Conservation (phyloP, 1,284 basidiomycete genomes). For the Trichosporon ovoides region DNA sequence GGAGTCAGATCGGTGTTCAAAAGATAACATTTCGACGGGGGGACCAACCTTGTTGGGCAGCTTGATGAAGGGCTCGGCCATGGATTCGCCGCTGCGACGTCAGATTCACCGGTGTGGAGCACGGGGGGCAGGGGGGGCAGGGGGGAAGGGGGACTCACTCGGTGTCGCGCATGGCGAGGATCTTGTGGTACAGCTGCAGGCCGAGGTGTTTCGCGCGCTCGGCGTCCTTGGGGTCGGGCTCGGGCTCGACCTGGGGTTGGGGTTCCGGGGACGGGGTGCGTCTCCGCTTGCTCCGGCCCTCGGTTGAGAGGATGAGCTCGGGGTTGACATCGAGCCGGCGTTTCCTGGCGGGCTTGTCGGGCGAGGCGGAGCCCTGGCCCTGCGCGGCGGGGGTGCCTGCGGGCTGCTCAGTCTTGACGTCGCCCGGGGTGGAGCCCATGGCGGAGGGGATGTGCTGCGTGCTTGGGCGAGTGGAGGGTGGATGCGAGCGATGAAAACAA, state of each 20-base stretch:
- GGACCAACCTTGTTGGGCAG: slow-evolving; percentile 40
- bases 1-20: slow-evolving; percentile 8
- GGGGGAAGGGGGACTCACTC: slow-evolving; percentile 29
- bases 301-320: slow-evolving; percentile 16
- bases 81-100: slow-evolving; percentile 30
- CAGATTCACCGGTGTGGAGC: slow-evolving; percentile 11
- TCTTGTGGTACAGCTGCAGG: slow-evolving; percentile 30
- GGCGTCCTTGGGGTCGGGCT: slow-evolving; percentile 34
- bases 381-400: neutral
- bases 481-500: slow-evolving; percentile 8
- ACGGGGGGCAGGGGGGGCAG: neutral
- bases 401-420: slow-evolving; percentile 1
- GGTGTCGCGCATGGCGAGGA: slow-evolving; percentile 29
- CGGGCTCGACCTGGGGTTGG: slow-evolving; percentile 4
- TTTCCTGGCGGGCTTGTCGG: slow-evolving; percentile 20
- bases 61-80: slow-evolving; percentile 41
- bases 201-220: slow-evolving; percentile 35
- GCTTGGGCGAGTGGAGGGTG: neutral
- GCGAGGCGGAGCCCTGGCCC: slow-evolving; percentile 4
- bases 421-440: slow-evolving; percentile 7
- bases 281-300: slow-evolving; percentile 21
- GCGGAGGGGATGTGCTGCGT: neutral
- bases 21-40: neutral
- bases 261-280: slow-evolving; percentile 14
- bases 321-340: slow-evolving; percentile 24